Evolutionary conservation across 2,329 filamentous ascomycete genomes (phyloP).

Genomic region (Sporothrix sp.): DNA sequence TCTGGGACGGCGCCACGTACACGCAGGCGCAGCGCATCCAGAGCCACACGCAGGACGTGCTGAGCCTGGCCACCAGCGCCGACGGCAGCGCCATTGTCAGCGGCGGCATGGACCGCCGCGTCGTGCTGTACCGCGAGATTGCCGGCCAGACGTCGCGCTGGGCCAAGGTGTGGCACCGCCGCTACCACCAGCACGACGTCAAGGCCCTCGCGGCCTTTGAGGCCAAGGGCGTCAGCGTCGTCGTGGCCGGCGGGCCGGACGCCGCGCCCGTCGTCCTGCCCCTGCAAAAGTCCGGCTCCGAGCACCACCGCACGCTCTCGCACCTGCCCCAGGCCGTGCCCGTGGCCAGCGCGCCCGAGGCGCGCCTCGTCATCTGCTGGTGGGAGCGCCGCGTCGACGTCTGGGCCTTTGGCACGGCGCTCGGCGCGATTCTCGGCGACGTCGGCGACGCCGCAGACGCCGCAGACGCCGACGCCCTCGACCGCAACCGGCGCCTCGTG

Average conservation of each 20-base stretch:
- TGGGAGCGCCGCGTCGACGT: slow-evolving; percentile 83
- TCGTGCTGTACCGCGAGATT: slow-evolving; percentile 68
- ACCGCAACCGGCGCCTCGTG: slow-evolving; percentile 53
- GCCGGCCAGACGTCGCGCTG: slow-evolving; percentile 49
- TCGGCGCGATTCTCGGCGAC: slow-evolving; percentile 37
- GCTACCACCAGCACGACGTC: slow-evolving; percentile 89
- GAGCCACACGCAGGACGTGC: slow-evolving; percentile 78
- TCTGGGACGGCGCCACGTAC: slow-evolving; percentile 91
- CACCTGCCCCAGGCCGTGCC: slow-evolving; percentile 71
- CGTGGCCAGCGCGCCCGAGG: slow-evolving; percentile 60
- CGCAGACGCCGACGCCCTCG: slow-evolving; percentile 22
- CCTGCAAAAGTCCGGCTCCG: slow-evolving; percentile 63
- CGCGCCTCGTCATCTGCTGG: slow-evolving; percentile 76
- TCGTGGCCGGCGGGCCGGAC: slow-evolving; percentile 88
- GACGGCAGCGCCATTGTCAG: slow-evolving; percentile 79
- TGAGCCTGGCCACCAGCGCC: slow-evolving; percentile 73
- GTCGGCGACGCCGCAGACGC: slow-evolving; percentile 26
- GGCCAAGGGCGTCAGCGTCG: slow-evolving; percentile 68
- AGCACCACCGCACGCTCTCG: slow-evolving; percentile 75
- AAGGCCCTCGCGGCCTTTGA: slow-evolving; percentile 91
- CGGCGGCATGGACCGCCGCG: slow-evolving; percentile 83
- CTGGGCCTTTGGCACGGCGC: slow-evolving; percentile 51
- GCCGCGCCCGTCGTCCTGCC: slow-evolving; percentile 74
- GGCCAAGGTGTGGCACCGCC: slow-evolving; percentile 75
- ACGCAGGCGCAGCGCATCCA: slow-evolving; percentile 78